Evolutionary conservation across 345 rosid species (phyloP).

Genomic region (Noccaea caerulescens): DNA sequence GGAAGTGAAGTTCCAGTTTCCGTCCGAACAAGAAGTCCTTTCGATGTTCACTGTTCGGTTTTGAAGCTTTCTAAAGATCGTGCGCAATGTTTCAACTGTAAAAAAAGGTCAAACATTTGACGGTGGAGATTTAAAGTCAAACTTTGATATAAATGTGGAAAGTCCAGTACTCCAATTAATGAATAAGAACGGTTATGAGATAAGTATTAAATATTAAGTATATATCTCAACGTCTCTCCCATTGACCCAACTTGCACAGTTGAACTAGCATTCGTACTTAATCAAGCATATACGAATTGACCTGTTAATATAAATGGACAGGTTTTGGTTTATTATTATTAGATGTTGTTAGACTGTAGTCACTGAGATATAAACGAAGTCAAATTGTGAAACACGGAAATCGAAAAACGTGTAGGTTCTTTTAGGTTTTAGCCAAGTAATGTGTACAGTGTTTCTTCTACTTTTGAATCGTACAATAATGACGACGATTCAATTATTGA

Average conservation of each 20-base stretch:
- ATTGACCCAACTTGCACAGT: conserved; percentile 27
- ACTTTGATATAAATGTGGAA: conserved; percentile 17
- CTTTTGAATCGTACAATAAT: neutral
- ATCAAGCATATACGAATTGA: no score
- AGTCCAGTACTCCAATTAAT: neutral
- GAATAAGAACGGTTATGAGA: neutral
- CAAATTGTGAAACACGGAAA: neutral
- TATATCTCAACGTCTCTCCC: neutral
- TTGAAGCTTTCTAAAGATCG: conserved; percentile 52
- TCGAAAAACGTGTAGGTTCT: neutral
- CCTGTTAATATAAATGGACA: no score
- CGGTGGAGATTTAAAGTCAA: conserved; percentile 27
- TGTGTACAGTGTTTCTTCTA: neutral
- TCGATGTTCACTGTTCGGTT: conserved; percentile 40
- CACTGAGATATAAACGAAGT: neutral
- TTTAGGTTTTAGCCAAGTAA: conserved; percentile 16
- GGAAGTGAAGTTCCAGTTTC: conserved; percentile 40
- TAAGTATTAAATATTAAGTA: neutral
- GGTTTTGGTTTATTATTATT: no score
- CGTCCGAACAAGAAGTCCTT: conserved; percentile 52
- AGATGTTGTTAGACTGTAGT: no score
- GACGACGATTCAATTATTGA: conserved; percentile 10
- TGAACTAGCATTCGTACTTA: neutral
- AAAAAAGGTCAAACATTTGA: conserved; percentile 23
- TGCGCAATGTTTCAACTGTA: conserved; percentile 57